Conservation (phyloP, 2,329 filamentous ascomycete species). For the Metarhizium rileyi region DNA sequence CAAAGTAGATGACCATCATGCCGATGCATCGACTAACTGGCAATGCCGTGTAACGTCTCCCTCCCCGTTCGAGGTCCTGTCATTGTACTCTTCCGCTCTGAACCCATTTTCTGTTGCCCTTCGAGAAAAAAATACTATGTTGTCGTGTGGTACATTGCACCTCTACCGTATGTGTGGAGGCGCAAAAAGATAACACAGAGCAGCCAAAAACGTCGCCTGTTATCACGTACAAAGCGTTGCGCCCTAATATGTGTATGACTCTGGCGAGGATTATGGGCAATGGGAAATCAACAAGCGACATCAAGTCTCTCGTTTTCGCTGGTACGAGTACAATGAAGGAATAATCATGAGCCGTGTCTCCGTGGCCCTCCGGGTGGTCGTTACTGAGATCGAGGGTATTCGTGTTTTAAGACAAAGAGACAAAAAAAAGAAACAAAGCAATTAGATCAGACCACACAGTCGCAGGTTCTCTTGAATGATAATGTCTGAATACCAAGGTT, state of each 20-base stretch:
- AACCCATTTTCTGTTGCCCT: not conserved
- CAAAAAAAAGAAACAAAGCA: conserved; percentile 23
- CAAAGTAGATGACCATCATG: conserved; percentile 39
- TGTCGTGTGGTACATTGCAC: conserved; percentile 1
- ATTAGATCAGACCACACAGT: conserved; percentile 91
- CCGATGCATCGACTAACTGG: conserved; percentile 21
- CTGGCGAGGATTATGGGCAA: not conserved
- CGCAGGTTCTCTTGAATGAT: conserved; percentile 99
- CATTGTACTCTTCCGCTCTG: not conserved
- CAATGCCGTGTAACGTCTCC: conserved; percentile 19
- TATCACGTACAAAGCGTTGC: not conserved
- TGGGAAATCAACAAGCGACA: not conserved
- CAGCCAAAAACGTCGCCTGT: conserved; percentile 11
- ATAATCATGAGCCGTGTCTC: conserved; percentile 27
- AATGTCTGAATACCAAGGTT: conserved; percentile 60
- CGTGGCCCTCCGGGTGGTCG: conserved; percentile 27
- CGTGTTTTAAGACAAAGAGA: conserved; percentile 20
- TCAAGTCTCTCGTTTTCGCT: conserved; percentile 13
- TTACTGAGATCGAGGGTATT: conserved; percentile 36
- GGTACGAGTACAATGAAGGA: conserved; percentile 23
- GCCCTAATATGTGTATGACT: not conserved
- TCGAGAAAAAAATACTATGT: not conserved
- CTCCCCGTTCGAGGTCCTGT: conserved; percentile 2
- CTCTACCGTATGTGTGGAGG: not conserved
- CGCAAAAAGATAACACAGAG: not conserved